Base-by-base conservation (phyloP, 352 stramenopile genomes). In the Pilasporangium apinafurcum region DNA sequence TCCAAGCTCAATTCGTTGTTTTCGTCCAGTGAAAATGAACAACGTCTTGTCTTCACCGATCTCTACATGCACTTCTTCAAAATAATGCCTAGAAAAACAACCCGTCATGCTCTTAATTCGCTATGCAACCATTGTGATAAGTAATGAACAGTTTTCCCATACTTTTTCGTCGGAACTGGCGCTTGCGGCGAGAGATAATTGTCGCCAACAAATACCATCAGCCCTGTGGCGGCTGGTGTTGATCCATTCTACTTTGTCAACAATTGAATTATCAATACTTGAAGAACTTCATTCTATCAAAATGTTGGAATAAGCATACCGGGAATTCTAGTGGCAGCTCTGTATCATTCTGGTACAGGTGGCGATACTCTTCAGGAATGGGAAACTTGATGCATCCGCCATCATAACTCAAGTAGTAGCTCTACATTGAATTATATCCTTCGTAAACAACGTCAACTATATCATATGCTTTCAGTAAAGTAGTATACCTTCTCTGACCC, bases 301-400 rank as follows among this genome's bases (percentile, higher is more conserved):
- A 29, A 8, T 22, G 12, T 13, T 20, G 8, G 8, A 16, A 27
- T 8, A 18, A 17, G 56, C 50, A 3, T 35, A 93, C 81, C 25
- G 82, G 81, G 17, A 93, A 90, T 37, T 91, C 82, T 37, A 93
- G 64, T 0, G 82, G 82, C 8, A 93, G 66, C 28, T 86, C 70
- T 0, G 71, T 89, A 41, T 83, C 74, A 36, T 83, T 79, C 41
- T 79, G 49, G 48, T 93, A 93, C 41, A 91, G 41, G 32, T 86
- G 53, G 10, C 53, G 59, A 44, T 89, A 90, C 48, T 90, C 64
- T 2, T 56, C 44, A 37, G 82, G 82, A 40, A 93, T 91, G 5
- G 82, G 77, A 46, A 93, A 93, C 24, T 63, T 80, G 39, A 93
- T 51, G 33, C 64, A 83, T 0, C 71, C 71, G 20, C 82, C 82